These are phyloP conservation scores for Astragalus glycyphyllos DNA, from an alignment of 306 rosid species.

Conservation along the genomic window DNA sequence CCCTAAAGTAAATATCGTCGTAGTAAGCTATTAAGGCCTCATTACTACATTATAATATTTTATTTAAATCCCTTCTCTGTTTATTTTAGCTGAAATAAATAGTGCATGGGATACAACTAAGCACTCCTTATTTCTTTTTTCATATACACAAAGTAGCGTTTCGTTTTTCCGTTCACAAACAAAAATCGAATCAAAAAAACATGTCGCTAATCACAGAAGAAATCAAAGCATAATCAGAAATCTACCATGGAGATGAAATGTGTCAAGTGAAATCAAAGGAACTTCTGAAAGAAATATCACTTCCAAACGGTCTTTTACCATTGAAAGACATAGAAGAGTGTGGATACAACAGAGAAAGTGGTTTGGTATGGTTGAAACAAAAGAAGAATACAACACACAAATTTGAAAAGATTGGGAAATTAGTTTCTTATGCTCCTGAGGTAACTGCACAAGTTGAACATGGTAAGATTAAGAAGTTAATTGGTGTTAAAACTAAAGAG, in stretches of 20 bases:
- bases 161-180: background rate
- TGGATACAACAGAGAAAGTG: constrained; percentile 66
- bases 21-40: too few species aligned
- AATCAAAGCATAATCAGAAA: constrained; percentile 57
- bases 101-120: too few species aligned
- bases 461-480: constrained; percentile 75
- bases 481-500: constrained; percentile 89
- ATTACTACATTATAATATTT: too few species aligned
- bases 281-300: constrained; percentile 60
- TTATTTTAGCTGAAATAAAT: too few species aligned
- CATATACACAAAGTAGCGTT: background rate
- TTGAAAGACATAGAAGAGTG: constrained; percentile 78
- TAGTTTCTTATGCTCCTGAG: constrained; percentile 62
- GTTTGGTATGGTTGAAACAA: constrained; percentile 93
- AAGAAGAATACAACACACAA: constrained; percentile 69
- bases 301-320: constrained; percentile 83
- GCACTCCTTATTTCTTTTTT: too few species aligned
- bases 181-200: background rate
- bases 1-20: too few species aligned
- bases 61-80: too few species aligned
- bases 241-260: constrained; percentile 69
- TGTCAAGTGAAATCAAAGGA: constrained; percentile 67
- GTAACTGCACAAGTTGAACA: constrained; percentile 70
- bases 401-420: constrained; percentile 77
- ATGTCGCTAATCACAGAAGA: constrained; percentile 70